phyloP scores from a whole-genome alignment of 768 basidiomycete genomes.

The Suillus fuscotomentosus region DNA sequence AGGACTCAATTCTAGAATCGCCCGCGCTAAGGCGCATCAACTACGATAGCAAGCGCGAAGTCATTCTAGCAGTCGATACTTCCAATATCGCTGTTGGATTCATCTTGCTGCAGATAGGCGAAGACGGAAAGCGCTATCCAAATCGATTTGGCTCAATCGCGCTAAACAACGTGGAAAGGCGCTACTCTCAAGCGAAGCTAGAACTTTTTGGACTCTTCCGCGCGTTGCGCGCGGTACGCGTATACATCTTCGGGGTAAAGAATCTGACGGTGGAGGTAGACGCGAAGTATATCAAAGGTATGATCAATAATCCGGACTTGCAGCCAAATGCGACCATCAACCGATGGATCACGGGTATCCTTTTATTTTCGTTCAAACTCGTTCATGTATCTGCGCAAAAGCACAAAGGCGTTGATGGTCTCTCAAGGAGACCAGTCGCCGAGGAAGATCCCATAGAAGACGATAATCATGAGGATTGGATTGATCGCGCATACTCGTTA shows the following conservation, averaged over 20 bases:
- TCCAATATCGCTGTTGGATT: neutral
- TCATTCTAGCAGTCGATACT: no score
- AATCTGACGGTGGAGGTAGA: constrained; percentile 28
- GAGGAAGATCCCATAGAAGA: neutral
- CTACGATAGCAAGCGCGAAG: no score
- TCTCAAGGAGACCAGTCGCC: neutral
- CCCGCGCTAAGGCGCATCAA: no score
- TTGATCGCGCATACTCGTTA: neutral
- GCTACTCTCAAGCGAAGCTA: constrained; percentile 24
- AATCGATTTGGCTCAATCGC: constrained; percentile 38
- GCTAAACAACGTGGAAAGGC: constrained; percentile 24
- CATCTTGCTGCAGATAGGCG: constrained; percentile 16
- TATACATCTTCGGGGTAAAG: constrained; percentile 27
- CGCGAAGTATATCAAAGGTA: constrained; percentile 32
- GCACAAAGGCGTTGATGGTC: neutral
- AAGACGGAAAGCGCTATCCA: constrained; percentile 18
- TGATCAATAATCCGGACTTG: constrained; percentile 29
- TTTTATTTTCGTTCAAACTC: constrained; percentile 26
- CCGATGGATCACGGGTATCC: constrained; percentile 24
- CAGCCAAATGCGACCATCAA: constrained; percentile 32
- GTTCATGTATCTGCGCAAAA: constrained; percentile 25
- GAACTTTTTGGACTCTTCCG: constrained; percentile 24
- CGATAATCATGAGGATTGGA: neutral
- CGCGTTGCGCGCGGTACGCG: constrained; percentile 12
- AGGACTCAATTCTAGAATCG: no score